These are phyloP conservation scores for Fusarium palustre DNA, from an alignment of 2,329 filamentous ascomycete genomes.

Conservation along the genomic window DNA sequence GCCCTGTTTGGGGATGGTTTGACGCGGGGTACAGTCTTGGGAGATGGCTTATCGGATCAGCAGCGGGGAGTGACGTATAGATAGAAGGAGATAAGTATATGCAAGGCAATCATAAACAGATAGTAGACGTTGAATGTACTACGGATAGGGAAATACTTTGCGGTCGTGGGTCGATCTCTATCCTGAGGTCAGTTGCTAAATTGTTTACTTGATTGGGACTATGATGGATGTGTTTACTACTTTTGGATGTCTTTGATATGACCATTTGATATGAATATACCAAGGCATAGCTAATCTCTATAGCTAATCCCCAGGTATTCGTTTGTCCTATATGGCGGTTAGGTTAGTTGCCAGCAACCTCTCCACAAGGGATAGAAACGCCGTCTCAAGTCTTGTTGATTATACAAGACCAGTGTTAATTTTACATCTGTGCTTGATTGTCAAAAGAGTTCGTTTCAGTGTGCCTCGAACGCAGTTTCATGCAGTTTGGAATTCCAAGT, in stretches of 20 bases:
- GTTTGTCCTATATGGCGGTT: no score
- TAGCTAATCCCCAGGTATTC: no score
- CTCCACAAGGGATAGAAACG: no score
- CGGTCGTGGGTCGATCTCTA: constrained; percentile 8
- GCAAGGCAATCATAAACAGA: constrained; percentile 2
- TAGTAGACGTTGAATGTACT: background rate
- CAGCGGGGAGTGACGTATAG: constrained; percentile 20
- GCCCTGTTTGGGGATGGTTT: constrained; percentile 25
- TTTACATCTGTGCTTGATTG: no score
- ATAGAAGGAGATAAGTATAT: background rate
- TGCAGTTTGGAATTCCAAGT: background rate
- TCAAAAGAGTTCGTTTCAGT: no score
- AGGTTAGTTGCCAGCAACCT: no score
- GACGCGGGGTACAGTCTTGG: constrained; percentile 35
- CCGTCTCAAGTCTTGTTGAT: no score
- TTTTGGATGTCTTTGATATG: background rate
- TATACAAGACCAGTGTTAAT: no score
- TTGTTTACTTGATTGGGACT: background rate
- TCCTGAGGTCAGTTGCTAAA: background rate
- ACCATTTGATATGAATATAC: background rate
- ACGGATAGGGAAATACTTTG: constrained; percentile 26
- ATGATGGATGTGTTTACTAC: background rate
- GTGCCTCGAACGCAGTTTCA: no score
- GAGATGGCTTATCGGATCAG: constrained; percentile 30
- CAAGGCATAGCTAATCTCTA: no score